Base-by-base conservation (phyloP, 2,329 filamentous ascomycete genomes). In the Xylariaceae sp. region DNA sequence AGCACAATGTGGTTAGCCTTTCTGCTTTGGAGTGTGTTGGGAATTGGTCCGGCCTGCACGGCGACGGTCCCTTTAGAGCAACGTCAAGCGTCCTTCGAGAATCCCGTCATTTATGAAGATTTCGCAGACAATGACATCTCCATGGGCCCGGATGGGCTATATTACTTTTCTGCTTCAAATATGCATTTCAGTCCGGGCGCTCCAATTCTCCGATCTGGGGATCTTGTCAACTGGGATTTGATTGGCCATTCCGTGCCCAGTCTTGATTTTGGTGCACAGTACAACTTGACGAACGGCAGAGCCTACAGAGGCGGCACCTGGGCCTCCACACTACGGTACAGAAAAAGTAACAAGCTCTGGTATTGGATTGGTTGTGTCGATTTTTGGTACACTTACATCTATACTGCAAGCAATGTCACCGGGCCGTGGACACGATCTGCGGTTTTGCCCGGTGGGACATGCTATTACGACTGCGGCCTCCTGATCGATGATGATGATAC, bases 381-480 rank as follows among this genome's bases (percentile, higher is more conserved):
- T 33, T 77, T 73, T 46, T 69, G 72, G 32, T 72, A 73, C 7
- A 82, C 81, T 0, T 82, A 81, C 62, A 68, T 85, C 27, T 85
- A 77, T 59, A 82, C 81, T 0, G 73, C 81, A 2, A 36, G 65
- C 1, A 65, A 65, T 2, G 70, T 70, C 4, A 67, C 68, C 1
- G 77, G 75, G 0, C 75, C 76, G 0, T 82, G 78, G 78, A 71
- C 53, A n/a, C 67, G 73, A 35, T 55, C 59, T 33, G 70, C 67
- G n/a, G 65, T 67, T 13, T 44, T 11, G 47, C 67, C 64, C 0
- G 47, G 39, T 20, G 50, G 50, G 6, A 72, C 64, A 1, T 85
- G 81, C 66, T 83, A 81, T 63, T 85, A 85, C 60, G 82, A 85
- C 63, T 75, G 72, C n/a, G 81, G 83, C 0, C 64, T 85, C 0